phyloP scores from a whole-genome alignment of 352 stramenopile species.

The Phytophthora pseudosyringae region DNA sequence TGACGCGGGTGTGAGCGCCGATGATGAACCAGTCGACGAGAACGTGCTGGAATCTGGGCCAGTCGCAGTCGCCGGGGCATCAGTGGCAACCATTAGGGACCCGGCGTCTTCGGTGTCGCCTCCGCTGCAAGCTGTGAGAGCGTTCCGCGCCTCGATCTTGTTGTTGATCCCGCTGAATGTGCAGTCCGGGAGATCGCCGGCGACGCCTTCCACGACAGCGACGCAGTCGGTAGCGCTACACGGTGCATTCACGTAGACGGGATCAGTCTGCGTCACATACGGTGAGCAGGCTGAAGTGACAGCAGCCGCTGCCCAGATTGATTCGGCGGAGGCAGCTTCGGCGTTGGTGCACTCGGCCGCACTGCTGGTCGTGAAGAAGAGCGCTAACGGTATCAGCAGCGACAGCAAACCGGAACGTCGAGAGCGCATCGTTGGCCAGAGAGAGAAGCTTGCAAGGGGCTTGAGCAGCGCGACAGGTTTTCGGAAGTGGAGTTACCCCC shows the following conservation, averaged over 20 bases:
- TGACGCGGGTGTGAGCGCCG: slow-evolving; percentile 3
- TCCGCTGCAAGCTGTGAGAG: slow-evolving; percentile 25
- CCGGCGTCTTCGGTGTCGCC: slow-evolving; percentile 1
- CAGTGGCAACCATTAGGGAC: slow-evolving; percentile 1
- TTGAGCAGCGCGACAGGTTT: slow-evolving; percentile 4
- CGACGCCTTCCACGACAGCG: slow-evolving; percentile 19
- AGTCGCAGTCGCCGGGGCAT: slow-evolving; percentile 2
- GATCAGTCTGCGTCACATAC: slow-evolving; percentile 27
- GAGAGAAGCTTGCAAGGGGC: neutral
- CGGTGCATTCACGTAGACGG: slow-evolving; percentile 28
- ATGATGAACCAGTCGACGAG: slow-evolving; percentile 12
- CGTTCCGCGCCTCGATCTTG: slow-evolving; percentile 35
- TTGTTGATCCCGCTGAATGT: slow-evolving; percentile 35
- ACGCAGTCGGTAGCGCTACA: slow-evolving; percentile 34
- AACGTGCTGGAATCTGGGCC: slow-evolving; percentile 2
- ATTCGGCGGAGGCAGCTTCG: slow-evolving; percentile 14
- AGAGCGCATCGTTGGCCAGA: neutral
- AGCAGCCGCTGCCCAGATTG: slow-evolving; percentile 24
- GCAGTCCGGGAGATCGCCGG: slow-evolving; percentile 31
- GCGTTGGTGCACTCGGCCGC: slow-evolving; percentile 29
- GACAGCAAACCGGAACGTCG: neutral
- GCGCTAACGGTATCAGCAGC: neutral
- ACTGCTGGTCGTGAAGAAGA: slow-evolving; percentile 2
- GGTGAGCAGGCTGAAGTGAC: slow-evolving; percentile 18
- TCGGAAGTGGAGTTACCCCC: slow-evolving; percentile 11